These are phyloP conservation scores for Lasiosphaeria miniovina DNA, from an alignment of 495 filamentous ascomycete genomes.

Conservation along the genomic window DNA sequence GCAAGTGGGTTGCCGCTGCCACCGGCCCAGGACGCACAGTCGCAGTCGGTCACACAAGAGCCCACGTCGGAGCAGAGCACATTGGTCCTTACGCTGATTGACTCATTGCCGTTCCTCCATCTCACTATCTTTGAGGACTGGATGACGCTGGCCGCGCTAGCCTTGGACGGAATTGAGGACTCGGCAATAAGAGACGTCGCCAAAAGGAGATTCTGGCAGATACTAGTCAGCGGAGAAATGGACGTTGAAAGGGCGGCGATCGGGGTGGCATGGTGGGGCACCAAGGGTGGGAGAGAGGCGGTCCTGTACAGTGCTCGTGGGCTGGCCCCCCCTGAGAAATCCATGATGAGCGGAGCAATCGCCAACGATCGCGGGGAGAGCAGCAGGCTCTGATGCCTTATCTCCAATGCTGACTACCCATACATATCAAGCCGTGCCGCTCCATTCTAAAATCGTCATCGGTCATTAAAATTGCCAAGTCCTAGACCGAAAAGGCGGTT, in stretches of 20 bases:
- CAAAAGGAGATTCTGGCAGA: slow-evolving; percentile 78
- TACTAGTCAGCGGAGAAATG: slow-evolving; percentile 82
- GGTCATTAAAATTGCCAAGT: no score
- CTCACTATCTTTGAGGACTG: slow-evolving; percentile 63
- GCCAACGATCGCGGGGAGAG: slow-evolving; percentile 7
- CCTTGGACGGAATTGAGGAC: slow-evolving; percentile 63
- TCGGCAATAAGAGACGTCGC: slow-evolving; percentile 60
- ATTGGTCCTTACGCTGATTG: slow-evolving; percentile 74
- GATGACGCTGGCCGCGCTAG: slow-evolving; percentile 62
- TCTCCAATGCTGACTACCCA: background rate
- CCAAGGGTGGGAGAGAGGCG: slow-evolving; percentile 40
- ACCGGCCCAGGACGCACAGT: slow-evolving; percentile 21
- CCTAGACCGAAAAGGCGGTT: background rate
- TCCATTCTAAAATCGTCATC: no score
- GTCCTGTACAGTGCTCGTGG: slow-evolving; percentile 28
- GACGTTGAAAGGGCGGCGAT: slow-evolving; percentile 80
- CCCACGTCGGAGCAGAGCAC: slow-evolving; percentile 76
- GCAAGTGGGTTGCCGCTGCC: slow-evolving; percentile 45
- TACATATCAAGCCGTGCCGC: no score
- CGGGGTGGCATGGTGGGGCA: slow-evolving; percentile 84
- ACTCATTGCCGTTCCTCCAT: slow-evolving; percentile 73
- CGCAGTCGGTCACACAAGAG: slow-evolving; percentile 22
- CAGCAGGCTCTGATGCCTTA: slow-evolving; percentile 5
- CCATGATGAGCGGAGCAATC: slow-evolving; percentile 49
- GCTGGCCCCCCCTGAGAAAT: slow-evolving; percentile 12